Base-by-base conservation (phyloP, 2,329 filamentous ascomycete genomes). In the Ceratocystiopsis minuta region DNA sequence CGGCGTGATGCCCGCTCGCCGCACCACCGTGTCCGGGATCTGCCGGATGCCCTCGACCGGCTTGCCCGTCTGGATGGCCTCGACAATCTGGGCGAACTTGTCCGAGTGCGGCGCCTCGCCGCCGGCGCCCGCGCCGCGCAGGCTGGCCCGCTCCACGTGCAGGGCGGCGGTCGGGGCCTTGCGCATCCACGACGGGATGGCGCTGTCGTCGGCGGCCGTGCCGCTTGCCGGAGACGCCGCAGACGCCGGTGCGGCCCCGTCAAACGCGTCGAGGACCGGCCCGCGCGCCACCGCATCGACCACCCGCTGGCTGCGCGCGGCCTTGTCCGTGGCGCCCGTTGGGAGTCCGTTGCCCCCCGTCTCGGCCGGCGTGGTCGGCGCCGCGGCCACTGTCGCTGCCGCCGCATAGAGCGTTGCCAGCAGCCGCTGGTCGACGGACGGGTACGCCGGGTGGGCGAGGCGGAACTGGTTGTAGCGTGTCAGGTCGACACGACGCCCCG, bases 1-100 rank as follows among this genome's bases (percentile, higher is more conserved):
- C 0, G 67, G 67, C 40, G 64, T 65, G 14, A 68, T 59, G 2
- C 62, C 56, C 46, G 83, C 72, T 5, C 80, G 79, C 42, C 75
- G 67, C 16, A 87, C 65, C 6, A 94, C 65, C 0, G 79, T 90
- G 50, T 84, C 73, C 5, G 87, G 85, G 41, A 95, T 88, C 48
- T 93, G 75, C 50, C 78, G 77, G 53, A 95, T 92, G 1, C 87
- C 87, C 1, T 86, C 85, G 36, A 95, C 80, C 0, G 82, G 78
- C 51, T 84, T 76, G 41, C 85, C 85, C 24, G 75, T 78, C 18
- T 83, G 82, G 42, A 95, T 82, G 42, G 93, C 71, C 52, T 84
- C 80, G 43, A 93, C 78, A 47, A 95, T 85, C 49, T 88, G 77
- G 9, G 82, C 79, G 57, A 95, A 94, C 1, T 76, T 79, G 39